These are phyloP conservation scores for Vitis vinifera DNA, from an alignment of 164 flowering plant genomes.

Conservation along the genomic window DNA sequence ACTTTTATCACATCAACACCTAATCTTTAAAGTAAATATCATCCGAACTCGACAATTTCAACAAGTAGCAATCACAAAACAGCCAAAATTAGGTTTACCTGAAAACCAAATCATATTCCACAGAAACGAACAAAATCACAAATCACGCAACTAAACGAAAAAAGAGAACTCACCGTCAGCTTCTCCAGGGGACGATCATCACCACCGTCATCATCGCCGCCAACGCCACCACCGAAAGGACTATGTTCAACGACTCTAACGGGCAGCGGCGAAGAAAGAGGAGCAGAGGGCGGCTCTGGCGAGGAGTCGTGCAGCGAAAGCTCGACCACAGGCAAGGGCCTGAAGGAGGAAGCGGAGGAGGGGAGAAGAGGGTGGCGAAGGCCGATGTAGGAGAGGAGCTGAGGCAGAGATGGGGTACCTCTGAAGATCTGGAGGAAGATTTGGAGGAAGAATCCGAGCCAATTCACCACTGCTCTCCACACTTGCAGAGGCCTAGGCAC, in stretches of 20 bases:
- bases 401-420: constrained; percentile 21
- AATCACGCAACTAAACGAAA: background rate
- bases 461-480: constrained; percentile 28
- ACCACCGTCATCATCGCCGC: background rate
- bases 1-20: too few relatives aligned
- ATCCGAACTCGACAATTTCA: too few relatives aligned
- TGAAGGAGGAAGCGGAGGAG: constrained; percentile 21
- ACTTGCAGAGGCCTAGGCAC: constrained; percentile 19
- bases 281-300: background rate
- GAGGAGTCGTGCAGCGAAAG: constrained; percentile 16
- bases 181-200: constrained; percentile 5
- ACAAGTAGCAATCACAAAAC: too few relatives aligned
- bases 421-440: constrained; percentile 28
- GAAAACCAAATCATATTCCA: background rate
- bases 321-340: constrained; percentile 28
- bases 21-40: too few relatives aligned
- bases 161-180: constrained; percentile 20
- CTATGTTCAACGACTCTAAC: too few relatives aligned
- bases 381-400: constrained; percentile 16
- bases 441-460: constrained; percentile 21
- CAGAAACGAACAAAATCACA: background rate
- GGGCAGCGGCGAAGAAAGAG: too few relatives aligned
- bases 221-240: background rate
- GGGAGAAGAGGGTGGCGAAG: constrained; percentile 2
- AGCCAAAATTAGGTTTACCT: too few relatives aligned